These are phyloP conservation scores for Podila epigama DNA, from an alignment of 192 early-diverging fungal genomes.

Conservation along the genomic window DNA sequence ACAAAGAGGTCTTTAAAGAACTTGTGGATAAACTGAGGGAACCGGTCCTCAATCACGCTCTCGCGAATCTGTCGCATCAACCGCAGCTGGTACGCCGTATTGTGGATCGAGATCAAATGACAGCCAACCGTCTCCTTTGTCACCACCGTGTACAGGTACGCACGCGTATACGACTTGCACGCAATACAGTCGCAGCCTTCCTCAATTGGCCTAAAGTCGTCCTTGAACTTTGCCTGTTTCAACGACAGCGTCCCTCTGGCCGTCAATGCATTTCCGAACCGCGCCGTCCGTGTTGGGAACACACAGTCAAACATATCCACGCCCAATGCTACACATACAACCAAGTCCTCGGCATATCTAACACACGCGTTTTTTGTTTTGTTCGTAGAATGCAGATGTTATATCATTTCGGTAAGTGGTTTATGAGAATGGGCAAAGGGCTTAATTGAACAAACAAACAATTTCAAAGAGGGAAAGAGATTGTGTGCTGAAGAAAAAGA, in stretches of 20 bases:
- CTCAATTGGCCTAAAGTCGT: conserved; percentile 78
- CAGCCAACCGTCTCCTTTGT: conserved; percentile 82
- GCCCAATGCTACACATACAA: conserved; percentile 86
- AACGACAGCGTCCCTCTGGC: conserved; percentile 72
- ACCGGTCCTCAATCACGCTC: conserved; percentile 72
- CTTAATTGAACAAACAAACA: too few species aligned
- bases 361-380: too few species aligned
- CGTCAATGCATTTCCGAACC: conserved; percentile 87
- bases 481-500: too few species aligned
- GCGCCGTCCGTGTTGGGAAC: conserved; percentile 88
- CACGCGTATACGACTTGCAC: conserved; percentile 76
- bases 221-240: conserved; percentile 64
- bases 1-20: conserved; percentile 75
- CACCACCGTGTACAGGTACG: conserved; percentile 73
- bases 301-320: conserved; percentile 95
- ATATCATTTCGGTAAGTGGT: background rate
- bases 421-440: too few species aligned
- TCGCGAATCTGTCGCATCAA: conserved; percentile 81
- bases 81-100: conserved; percentile 85
- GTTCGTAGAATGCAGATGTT: too few species aligned
- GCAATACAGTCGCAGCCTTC: conserved; percentile 79
- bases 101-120: conserved; percentile 84
- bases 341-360: conserved; percentile 81
- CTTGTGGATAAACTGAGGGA: conserved; percentile 71
- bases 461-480: too few species aligned